Evolutionary conservation across 495 filamentous ascomycete genomes (phyloP), one percentile per base, ranked within the genome.

Genomic region (Xylaria flabelliformis): DNA sequence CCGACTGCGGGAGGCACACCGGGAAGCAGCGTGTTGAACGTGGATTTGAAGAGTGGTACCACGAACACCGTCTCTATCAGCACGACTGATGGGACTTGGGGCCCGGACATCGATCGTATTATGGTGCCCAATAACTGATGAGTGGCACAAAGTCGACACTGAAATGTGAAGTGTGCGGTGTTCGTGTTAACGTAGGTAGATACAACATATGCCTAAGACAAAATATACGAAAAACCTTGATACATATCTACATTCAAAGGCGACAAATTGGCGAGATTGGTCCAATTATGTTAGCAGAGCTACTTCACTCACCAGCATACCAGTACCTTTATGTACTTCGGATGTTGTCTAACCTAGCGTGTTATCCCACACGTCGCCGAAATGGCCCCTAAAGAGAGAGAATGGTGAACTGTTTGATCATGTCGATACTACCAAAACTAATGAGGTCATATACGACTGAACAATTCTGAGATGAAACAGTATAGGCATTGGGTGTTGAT

Each of bases 21-120:
- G 4, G 80, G 73, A 5, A 80, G 73, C 34, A 84, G 82, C 61
- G 73, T 76, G 12, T 67, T 89, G 77, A 80, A 85, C 76, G 79
- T 75, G 63, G 70, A 81, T 66, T 70, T 84, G 79, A 83, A 83
- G 78, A 75, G 75, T 34, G 78, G 87, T 56, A 64, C 72, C 9
- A 61, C 71, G 0, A 89, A 88, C 69, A 82, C 80, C 4, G 74
- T 90, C 50, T 81, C 79, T n/a, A 79, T 90, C 67, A 80, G 83
- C 69, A 85, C 84, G 12, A 74, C 83, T 48, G 80, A 79, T 64
- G 80, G 75, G 12, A 85, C 79, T 0, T 90, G 82, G 82, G 85
- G 84, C 0, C 85, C 88, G n/a, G 86, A 90, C 83, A 73, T 90
- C 19, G 87, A 90, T 76, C 77, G 85, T 12, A 75, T 90, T 69